Evolutionary conservation across 805 yeast genomes (phyloP).

Genomic region (Lipomyces oligophaga): DNA sequence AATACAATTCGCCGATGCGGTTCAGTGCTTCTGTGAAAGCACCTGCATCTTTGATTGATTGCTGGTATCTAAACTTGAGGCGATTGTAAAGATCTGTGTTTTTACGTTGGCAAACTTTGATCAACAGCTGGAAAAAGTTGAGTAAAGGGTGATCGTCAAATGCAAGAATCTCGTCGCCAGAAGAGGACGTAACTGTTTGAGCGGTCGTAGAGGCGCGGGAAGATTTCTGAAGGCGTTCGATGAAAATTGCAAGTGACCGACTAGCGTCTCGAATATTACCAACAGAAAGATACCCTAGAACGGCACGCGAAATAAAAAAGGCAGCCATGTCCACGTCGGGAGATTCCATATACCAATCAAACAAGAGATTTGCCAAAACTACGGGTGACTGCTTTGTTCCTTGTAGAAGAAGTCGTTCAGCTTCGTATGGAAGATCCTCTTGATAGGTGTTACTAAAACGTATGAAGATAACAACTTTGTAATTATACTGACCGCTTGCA

Average conservation of each 20-base stretch:
- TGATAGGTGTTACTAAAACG: constrained; percentile 14
- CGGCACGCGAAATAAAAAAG: constrained; percentile 51
- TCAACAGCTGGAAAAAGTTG: constrained; percentile 66
- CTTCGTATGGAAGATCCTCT: constrained; percentile 46
- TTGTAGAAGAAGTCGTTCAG: constrained; percentile 67
- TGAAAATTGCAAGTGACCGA: constrained; percentile 41
- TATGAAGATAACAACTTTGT: not conserved
- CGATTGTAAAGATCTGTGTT: constrained; percentile 52
- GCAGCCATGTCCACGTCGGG: constrained; percentile 35
- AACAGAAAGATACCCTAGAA: constrained; percentile 68
- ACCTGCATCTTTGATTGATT: constrained; percentile 35
- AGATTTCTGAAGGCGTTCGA: constrained; percentile 36
- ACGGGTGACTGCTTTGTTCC: constrained; percentile 56
- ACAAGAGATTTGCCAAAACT: constrained; percentile 47
- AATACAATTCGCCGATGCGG: constrained; percentile 58
- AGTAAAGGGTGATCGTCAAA: constrained; percentile 47
- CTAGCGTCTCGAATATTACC: constrained; percentile 61
- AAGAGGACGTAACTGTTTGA: constrained; percentile 12
- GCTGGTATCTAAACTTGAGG: constrained; percentile 50
- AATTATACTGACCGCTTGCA: constrained; percentile 32
- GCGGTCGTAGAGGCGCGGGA: constrained; percentile 16
- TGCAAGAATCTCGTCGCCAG: constrained; percentile 37
- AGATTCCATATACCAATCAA: constrained; percentile 44
- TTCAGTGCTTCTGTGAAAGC: constrained; percentile 48
- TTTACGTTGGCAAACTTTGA: constrained; percentile 54